Conservation (phyloP, 2,329 filamentous ascomycete genomes). For the Calcarisporium arbuscula region DNA sequence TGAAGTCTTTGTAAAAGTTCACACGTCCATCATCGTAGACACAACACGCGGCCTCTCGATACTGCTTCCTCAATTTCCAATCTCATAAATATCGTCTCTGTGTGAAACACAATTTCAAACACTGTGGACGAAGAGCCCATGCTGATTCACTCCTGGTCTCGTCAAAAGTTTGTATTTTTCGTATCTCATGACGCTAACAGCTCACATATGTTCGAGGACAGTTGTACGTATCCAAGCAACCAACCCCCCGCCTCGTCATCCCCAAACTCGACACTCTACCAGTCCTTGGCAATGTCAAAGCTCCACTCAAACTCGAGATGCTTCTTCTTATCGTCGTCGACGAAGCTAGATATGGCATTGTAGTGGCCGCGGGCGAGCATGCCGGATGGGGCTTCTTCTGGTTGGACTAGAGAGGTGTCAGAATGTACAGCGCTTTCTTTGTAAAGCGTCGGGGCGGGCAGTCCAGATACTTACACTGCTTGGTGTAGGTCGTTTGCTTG, state of each 20-base stretch:
- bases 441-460: background rate
- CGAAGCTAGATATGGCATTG: conserved; percentile 80
- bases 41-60: too few species aligned
- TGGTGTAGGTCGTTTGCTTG: conserved; percentile 76
- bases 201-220: too few species aligned
- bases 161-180: conserved; percentile 8
- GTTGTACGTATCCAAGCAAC: conserved; percentile 8
- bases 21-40: too few species aligned
- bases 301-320: conserved; percentile 94
- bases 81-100: too few species aligned
- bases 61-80: too few species aligned
- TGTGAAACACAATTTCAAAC: too few species aligned
- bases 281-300: conserved; percentile 96
- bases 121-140: background rate
- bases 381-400: conserved; percentile 86
- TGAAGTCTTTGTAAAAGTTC: too few species aligned
- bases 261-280: conserved; percentile 56
- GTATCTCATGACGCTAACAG: conserved; percentile 15
- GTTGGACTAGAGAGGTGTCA: conserved; percentile 57
- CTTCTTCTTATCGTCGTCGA: conserved; percentile 88
- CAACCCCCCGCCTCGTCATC: background rate
- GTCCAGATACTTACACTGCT: conserved; percentile 67
- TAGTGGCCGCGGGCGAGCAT: conserved; percentile 90
- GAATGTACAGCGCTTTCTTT: background rate
- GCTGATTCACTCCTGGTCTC: background rate